A percentile compares a stretch with the other conserved stretches of the same genome.
Conservation (phyloP, 108 stramenopile species). For the Schizochytrium sp. region DNA sequence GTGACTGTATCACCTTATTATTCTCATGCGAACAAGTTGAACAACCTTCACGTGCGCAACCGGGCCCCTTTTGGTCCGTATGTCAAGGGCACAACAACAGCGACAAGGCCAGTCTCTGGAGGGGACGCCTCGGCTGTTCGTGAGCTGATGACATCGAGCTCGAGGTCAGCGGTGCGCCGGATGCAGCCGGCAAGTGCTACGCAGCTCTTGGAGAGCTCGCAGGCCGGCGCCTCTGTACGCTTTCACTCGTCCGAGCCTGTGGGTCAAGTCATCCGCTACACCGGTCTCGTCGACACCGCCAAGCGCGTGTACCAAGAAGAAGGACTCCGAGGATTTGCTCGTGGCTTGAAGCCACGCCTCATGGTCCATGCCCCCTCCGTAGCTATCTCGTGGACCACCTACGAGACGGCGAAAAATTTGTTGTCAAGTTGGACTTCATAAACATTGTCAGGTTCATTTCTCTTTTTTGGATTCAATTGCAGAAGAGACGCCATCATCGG, state of each 20-base stretch:
- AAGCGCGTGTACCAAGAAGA: slow-evolving; percentile 85
- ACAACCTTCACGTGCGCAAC: slow-evolving; percentile 47
- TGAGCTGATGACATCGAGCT: slow-evolving; percentile 4
- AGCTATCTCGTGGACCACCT: slow-evolving; percentile 97
- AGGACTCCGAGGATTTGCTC: slow-evolving; percentile 87
- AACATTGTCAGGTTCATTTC: not conserved
- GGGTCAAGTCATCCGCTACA: slow-evolving; percentile 61
- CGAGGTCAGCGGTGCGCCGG: not conserved
- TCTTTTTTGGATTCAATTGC: not conserved
- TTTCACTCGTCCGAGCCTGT: not conserved
- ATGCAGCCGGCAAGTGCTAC: not conserved
- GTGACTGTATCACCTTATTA: slow-evolving; percentile 22
- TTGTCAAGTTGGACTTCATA: slow-evolving; percentile 24
- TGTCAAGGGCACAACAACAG: slow-evolving; percentile 17
- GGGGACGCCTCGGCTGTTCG: slow-evolving; percentile 8
- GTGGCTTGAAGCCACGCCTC: slow-evolving; percentile 85
- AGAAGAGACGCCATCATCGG: not conserved
- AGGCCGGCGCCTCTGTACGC: not conserved
- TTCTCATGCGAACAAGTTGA: slow-evolving; percentile 44
- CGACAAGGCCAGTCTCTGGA: not conserved
- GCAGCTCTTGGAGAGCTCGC: not conserved
- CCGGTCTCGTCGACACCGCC: slow-evolving; percentile 81
- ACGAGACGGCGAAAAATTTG: slow-evolving; percentile 81
- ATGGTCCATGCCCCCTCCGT: slow-evolving; percentile 93
- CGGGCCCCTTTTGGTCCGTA: slow-evolving; percentile 15